Conservation (phyloP, 257 asterid genomes). For the Capsicum rhomboideum region DNA sequence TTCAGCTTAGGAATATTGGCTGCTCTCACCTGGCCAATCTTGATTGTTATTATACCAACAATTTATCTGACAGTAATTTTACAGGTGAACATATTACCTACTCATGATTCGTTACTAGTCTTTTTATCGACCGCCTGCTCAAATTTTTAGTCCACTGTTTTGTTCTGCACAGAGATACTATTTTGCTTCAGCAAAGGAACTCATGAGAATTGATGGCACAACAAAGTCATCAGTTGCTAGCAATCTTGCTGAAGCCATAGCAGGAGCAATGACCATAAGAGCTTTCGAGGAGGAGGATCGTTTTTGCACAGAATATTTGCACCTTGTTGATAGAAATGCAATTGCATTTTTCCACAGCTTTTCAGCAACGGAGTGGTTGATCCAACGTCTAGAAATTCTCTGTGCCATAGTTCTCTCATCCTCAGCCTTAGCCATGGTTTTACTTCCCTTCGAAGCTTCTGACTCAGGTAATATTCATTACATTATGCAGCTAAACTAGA, state of each 20-base stretch:
- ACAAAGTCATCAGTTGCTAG: slow-evolving; percentile 26
- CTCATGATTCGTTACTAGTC: not conserved
- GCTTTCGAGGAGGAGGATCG: slow-evolving; percentile 31
- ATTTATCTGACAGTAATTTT: slow-evolving; percentile 11
- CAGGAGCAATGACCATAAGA: slow-evolving; percentile 30
- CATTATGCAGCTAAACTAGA: not conserved
- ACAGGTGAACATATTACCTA: slow-evolving; percentile 11
- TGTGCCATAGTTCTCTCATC: slow-evolving; percentile 27
- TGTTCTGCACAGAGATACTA: slow-evolving; percentile 17
- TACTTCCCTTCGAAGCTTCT: slow-evolving; percentile 16
- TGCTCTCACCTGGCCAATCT: slow-evolving; percentile 24
- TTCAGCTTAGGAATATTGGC: slow-evolving; percentile 28
- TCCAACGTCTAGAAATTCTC: slow-evolving; percentile 23
- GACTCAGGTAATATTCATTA: slow-evolving; percentile 14
- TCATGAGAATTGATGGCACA: slow-evolving; percentile 31
- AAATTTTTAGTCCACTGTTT: not conserved
- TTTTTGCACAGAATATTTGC: slow-evolving; percentile 13
- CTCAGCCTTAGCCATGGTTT: slow-evolving; percentile 25
- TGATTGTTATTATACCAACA: slow-evolving; percentile 17
- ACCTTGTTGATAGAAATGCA: slow-evolving; percentile 22
- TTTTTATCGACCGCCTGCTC: not conserved
- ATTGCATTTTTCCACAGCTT: slow-evolving; percentile 23
- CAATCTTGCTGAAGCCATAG: slow-evolving; percentile 28
- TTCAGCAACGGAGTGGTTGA: slow-evolving; percentile 35
- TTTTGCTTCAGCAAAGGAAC: slow-evolving; percentile 25